Percentiles rank a stretch among this genome's conserved stretches.
Evolutionary conservation across 495 filamentous ascomycete genomes (phyloP).

Genomic region (Aspergillus panamensis): DNA sequence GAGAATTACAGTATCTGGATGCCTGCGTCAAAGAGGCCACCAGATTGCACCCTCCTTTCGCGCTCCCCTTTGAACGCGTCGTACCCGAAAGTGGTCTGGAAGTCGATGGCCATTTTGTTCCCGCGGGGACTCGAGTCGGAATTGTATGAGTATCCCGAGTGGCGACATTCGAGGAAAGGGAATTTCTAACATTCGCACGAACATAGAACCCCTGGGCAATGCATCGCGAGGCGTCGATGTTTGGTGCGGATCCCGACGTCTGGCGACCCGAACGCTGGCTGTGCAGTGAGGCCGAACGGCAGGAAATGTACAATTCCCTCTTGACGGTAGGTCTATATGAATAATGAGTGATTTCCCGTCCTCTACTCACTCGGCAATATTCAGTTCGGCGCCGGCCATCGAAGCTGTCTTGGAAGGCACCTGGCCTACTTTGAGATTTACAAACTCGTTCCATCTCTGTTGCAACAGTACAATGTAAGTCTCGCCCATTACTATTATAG

Average conservation of each 20-base stretch:
- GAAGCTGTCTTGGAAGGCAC: constrained; percentile 26
- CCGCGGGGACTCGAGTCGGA: background rate
- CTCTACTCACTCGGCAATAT: background rate
- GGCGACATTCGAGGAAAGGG: constrained; percentile 14
- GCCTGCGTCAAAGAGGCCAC: constrained; percentile 57
- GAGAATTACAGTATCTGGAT: constrained; percentile 34
- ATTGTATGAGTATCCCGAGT: background rate
- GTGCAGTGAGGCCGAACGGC: constrained; percentile 1
- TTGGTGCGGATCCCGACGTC: constrained; percentile 25
- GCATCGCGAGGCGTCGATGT: constrained; percentile 5
- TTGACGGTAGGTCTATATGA: constrained; percentile 27
- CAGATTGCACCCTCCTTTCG: constrained; percentile 43
- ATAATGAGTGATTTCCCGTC: too few species aligned
- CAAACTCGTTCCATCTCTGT: constrained; percentile 21
- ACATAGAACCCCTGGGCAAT: too few species aligned
- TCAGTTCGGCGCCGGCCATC: constrained; percentile 30
- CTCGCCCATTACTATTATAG: background rate
- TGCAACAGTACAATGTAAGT: constrained; percentile 1
- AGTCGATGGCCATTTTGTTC: background rate
- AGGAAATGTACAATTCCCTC: constrained; percentile 15
- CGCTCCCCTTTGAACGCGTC: constrained; percentile 35
- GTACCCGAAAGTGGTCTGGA: background rate
- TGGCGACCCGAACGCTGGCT: constrained; percentile 32
- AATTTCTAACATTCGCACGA: too few species aligned
- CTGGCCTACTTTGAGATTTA: constrained; percentile 27